Evolutionary conservation across 2,329 filamentous ascomycete genomes (phyloP).

Genomic region (Cadophora gregata): DNA sequence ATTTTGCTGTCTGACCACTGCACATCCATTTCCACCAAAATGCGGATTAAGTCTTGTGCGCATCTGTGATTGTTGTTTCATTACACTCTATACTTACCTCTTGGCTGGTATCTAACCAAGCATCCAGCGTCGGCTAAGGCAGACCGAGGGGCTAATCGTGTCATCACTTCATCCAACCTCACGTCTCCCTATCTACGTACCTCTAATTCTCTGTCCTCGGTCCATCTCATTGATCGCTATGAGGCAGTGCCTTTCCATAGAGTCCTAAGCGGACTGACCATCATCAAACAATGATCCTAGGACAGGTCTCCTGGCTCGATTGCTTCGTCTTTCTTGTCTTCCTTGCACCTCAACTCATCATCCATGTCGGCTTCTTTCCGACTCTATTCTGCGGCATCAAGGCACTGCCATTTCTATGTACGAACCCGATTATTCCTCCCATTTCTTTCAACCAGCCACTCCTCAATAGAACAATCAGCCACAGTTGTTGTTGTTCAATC

Average conservation of each 20-base stretch:
- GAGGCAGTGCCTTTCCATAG: neutral
- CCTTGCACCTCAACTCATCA: conserved; percentile 72
- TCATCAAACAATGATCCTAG: conserved; percentile 66
- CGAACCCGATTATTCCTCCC: conserved; percentile 26
- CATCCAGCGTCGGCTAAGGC: neutral
- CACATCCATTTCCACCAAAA: no score
- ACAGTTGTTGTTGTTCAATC: conserved; percentile 18
- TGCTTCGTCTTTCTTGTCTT: conserved; percentile 75
- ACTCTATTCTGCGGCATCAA: conserved; percentile 63
- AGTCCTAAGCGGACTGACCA: neutral
- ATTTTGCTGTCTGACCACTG: no score
- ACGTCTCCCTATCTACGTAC: neutral
- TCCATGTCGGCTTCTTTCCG: conserved; percentile 67
- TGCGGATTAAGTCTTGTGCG: no score
- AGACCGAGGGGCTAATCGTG: conserved; percentile 1
- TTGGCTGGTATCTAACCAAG: conserved; percentile 5
- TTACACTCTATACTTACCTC: neutral
- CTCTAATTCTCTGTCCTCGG: neutral
- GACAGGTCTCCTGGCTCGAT: conserved; percentile 76
- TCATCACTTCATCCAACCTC: neutral
- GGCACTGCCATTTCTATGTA: conserved; percentile 75
- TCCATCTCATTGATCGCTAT: neutral
- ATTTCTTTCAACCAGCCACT: neutral
- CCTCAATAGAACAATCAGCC: neutral
- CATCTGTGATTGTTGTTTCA: no score